These are phyloP conservation scores for Xylaria cubensis DNA, from an alignment of 495 filamentous ascomycete genomes.

Conservation along the genomic window DNA sequence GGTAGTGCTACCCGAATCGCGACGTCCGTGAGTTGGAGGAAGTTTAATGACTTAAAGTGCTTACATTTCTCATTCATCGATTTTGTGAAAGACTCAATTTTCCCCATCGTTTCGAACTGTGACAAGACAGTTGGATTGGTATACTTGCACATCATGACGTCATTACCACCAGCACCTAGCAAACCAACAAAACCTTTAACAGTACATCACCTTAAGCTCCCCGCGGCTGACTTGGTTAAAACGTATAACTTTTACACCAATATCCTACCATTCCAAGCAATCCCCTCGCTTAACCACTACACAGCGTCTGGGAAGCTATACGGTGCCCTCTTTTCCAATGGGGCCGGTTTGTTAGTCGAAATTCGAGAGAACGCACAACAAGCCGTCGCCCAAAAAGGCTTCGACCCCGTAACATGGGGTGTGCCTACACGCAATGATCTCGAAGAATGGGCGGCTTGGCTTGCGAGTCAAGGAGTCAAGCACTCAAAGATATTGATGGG, in stretches of 20 bases:
- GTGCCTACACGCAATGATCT: background rate
- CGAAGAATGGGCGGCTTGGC: background rate
- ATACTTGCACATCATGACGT: background rate
- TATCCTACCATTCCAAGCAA: background rate
- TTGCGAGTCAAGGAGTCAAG: background rate
- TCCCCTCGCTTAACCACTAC: background rate
- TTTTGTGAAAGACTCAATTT: no score
- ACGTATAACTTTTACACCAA: background rate
- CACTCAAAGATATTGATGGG: background rate
- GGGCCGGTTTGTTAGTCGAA: background rate
- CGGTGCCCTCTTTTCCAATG: background rate
- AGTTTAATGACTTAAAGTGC: background rate
- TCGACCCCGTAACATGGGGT: background rate
- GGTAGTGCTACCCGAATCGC: background rate
- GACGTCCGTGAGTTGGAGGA: background rate
- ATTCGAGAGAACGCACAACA: background rate
- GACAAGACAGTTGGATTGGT: background rate
- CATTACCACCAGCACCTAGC: background rate
- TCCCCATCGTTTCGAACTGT: background rate
- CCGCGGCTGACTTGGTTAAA: background rate
- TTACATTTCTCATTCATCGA: background rate
- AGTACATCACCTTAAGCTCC: background rate
- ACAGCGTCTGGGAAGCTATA: conserved; percentile 1
- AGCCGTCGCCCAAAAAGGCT: background rate
- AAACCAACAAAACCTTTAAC: background rate